Conservation (phyloP, 2,329 filamentous ascomycete species). For the Scorias spongiosa region DNA sequence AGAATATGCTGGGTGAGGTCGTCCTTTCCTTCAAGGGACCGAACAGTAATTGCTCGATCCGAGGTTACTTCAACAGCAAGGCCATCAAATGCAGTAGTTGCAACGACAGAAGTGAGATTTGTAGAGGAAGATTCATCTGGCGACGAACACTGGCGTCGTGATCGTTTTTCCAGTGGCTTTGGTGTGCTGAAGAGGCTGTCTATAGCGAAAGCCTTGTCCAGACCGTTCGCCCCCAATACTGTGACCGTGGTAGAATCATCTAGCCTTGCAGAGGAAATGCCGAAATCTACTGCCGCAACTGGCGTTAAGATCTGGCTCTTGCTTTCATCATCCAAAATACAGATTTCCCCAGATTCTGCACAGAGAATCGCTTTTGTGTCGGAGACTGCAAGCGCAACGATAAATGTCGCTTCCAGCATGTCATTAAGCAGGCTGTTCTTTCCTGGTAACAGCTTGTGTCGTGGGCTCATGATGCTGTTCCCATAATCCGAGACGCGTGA, state of each 20-base stretch:
- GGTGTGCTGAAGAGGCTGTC: conserved; percentile 21
- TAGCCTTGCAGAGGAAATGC: conserved; percentile 51
- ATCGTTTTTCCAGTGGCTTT: conserved; percentile 3
- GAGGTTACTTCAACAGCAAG: conserved; percentile 16
- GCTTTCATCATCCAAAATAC: conserved; percentile 63
- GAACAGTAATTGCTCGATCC: conserved; percentile 8
- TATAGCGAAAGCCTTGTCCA: conserved; percentile 32
- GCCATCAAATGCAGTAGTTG: conserved; percentile 22
- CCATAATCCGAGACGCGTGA: conserved; percentile 15
- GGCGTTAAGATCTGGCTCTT: conserved; percentile 56
- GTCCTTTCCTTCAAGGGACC: conserved; percentile 2
- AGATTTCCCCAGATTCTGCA: conserved; percentile 80
- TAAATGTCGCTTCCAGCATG: conserved; percentile 73
- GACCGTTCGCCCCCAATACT: conserved; percentile 52
- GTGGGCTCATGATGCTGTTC: conserved; percentile 24
- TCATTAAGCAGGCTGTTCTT: conserved; percentile 75
- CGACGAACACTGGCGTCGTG: conserved; percentile 7
- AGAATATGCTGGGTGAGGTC: conserved; percentile 22
- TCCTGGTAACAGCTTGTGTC: conserved; percentile 59
- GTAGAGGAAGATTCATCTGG: conserved; percentile 4
- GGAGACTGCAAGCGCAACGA: conserved; percentile 56
- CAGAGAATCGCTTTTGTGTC: conserved; percentile 65
- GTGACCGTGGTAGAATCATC: conserved; percentile 43
- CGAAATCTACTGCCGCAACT: conserved; percentile 51
- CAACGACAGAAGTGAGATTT: conserved; percentile 12